phyloP scores from a whole-genome alignment of 148 eudicot genomes.

The Oxyria digyna region DNA sequence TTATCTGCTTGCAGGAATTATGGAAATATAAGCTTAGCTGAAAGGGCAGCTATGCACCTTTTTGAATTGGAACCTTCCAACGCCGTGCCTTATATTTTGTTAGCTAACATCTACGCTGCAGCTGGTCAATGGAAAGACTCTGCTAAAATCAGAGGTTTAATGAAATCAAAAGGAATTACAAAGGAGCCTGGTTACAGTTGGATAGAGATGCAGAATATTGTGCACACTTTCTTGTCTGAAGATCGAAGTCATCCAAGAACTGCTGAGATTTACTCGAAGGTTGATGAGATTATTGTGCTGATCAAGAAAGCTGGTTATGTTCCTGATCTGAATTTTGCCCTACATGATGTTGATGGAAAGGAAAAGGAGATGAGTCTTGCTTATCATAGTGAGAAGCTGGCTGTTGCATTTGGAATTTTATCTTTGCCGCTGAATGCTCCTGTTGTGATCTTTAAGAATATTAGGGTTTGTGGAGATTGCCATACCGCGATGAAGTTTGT shows the following conservation, averaged over 20 bases:
- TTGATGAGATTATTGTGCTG: constrained; percentile 36
- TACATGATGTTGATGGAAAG: constrained; percentile 57
- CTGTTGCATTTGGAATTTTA: constrained; percentile 69
- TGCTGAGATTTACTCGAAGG: constrained; percentile 33
- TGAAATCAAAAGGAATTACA: constrained; percentile 41
- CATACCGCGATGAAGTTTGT: constrained; percentile 60
- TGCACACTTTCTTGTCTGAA: constrained; percentile 40
- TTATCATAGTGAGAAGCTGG: constrained; percentile 76
- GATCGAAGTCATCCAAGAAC: constrained; percentile 39
- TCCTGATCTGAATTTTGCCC: constrained; percentile 48
- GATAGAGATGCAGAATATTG: constrained; percentile 49
- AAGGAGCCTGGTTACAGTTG: constrained; percentile 70
- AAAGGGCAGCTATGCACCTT: constrained; percentile 46
- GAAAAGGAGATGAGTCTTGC: constrained; percentile 49
- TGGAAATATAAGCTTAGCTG: constrained; percentile 40
- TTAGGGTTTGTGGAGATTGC: constrained; percentile 75
- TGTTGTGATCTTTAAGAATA: constrained; percentile 57
- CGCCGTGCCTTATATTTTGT: constrained; percentile 48
- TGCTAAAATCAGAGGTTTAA: constrained; percentile 35
- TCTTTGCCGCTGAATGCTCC: constrained; percentile 36
- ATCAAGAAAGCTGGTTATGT: constrained; percentile 56
- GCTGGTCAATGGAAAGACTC: constrained; percentile 49
- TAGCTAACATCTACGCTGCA: constrained; percentile 53
- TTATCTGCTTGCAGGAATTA: constrained; percentile 55
- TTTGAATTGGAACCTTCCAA: constrained; percentile 47